Percentiles rank a stretch among this genome's conserved stretches.
Conservation (phyloP, 2,329 filamentous ascomycete species). For the Clarireedia homoeocarpa region DNA sequence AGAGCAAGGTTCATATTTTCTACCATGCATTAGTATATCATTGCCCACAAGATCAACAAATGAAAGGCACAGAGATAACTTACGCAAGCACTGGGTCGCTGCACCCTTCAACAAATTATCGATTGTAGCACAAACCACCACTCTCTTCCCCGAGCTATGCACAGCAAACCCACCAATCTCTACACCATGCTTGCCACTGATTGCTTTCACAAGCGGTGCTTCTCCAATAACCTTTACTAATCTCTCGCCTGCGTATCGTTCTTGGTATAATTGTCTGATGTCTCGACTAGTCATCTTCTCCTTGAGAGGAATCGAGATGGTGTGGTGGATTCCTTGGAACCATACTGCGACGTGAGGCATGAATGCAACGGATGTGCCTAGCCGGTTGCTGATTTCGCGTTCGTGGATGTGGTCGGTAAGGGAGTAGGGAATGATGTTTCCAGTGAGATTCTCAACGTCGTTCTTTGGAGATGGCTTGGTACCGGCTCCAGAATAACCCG, state of each 20-base stretch:
- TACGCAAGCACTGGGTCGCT: constrained; percentile 84
- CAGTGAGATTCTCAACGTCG: constrained; percentile 70
- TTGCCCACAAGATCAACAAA: neutral
- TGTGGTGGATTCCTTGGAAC: constrained; percentile 94
- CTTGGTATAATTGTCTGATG: constrained; percentile 90
- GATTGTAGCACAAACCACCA: constrained; percentile 90
- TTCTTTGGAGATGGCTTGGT: constrained; percentile 95
- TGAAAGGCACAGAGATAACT: constrained; percentile 34
- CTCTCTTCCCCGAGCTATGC: constrained; percentile 78
- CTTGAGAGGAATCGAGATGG: constrained; percentile 81
- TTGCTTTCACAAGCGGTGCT: constrained; percentile 75
- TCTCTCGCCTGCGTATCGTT: constrained; percentile 91
- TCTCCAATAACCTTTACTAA: constrained; percentile 90
- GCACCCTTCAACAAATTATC: constrained; percentile 93
- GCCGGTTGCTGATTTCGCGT: constrained; percentile 74
- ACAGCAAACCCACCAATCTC: constrained; percentile 97
- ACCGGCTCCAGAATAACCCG: constrained; percentile 89
- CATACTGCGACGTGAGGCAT: constrained; percentile 91
- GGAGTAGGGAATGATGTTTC: constrained; percentile 88
- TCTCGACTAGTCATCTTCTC: constrained; percentile 84
- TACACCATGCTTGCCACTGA: constrained; percentile 76
- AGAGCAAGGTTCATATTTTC: constrained; percentile 94
- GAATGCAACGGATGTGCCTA: constrained; percentile 70
- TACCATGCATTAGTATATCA: constrained; percentile 28
- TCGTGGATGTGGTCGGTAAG: constrained; percentile 94